Percentiles rank a stretch among this genome's conserved stretches.
Evolutionary conservation across 2,329 filamentous ascomycete species (phyloP).

Genomic region (Cladosporium sp.): DNA sequence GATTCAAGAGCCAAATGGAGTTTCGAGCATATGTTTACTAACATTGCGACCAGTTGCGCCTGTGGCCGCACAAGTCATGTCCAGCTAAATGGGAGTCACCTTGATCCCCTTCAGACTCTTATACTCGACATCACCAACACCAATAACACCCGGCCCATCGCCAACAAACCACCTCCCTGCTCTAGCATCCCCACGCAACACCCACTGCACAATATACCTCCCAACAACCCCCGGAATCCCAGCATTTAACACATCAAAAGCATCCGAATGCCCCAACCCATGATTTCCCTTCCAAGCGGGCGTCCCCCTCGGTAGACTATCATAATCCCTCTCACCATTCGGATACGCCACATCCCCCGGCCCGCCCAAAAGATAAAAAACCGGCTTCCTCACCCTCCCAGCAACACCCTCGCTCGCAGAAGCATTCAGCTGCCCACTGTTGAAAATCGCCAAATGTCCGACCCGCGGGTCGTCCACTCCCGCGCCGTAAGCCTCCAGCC

Average conservation of each 20-base stretch:
- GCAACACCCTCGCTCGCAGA: neutral
- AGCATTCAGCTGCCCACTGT: slow-evolving; percentile 6
- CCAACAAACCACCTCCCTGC: neutral
- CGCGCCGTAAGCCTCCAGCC: slow-evolving; percentile 3
- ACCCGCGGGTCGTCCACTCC: neutral
- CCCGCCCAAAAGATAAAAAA: slow-evolving; percentile 2
- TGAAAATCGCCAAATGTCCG: neutral
- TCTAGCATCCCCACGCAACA: neutral
- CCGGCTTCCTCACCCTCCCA: neutral
- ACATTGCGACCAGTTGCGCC: no score
- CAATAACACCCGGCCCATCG: neutral
- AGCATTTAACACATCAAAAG: neutral
- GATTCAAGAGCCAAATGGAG: no score
- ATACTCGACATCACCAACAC: slow-evolving; percentile 1
- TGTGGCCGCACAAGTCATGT: no score
- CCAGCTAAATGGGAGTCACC: neutral
- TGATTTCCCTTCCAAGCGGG: slow-evolving; percentile 1
- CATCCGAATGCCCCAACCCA: neutral
- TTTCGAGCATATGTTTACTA: no score
- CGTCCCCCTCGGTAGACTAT: neutral
- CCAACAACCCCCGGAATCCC: slow-evolving; percentile 2
- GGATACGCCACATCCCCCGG: slow-evolving; percentile 6
- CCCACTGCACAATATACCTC: neutral
- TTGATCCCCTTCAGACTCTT: neutral
- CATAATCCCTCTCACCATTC: slow-evolving; percentile 4